phyloP scores from a whole-genome alignment of 257 asterid species.

The Lycium barbarum region DNA sequence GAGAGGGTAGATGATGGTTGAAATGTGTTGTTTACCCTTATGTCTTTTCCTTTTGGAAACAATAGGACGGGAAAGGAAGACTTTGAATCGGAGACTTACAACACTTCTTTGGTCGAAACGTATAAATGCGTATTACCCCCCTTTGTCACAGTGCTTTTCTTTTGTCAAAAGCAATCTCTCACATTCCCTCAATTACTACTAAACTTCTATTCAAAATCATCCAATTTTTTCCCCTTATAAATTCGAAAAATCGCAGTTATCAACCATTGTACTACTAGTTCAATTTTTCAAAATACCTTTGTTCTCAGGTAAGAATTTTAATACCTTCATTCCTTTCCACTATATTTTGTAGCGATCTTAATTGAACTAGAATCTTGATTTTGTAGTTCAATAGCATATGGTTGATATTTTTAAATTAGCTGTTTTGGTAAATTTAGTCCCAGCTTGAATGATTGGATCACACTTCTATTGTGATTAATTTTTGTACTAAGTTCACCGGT shows the following conservation, averaged over 20 bases:
- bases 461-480: neutral
- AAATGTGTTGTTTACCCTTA: no score
- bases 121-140: neutral
- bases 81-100: neutral
- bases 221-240: neutral
- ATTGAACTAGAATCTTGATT: neutral
- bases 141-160: neutral
- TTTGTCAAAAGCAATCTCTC: conserved; percentile 11
- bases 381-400: no score
- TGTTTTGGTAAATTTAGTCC: neutral
- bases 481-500: no score
- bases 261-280: neutral
- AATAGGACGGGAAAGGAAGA: neutral
- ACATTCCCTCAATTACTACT: neutral
- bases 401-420: neutral
- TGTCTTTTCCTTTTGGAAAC: neutral
- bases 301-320: neutral
- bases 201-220: neutral
- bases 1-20: no score
- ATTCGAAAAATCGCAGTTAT: neutral
- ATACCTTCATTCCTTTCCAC: neutral
- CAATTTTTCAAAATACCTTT: neutral
- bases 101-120: neutral
- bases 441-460: no score
- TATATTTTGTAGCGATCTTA: neutral